Evolutionary conservation across 1,284 basidiomycete genomes (phyloP).

Genomic region (Irpex sp.): DNA sequence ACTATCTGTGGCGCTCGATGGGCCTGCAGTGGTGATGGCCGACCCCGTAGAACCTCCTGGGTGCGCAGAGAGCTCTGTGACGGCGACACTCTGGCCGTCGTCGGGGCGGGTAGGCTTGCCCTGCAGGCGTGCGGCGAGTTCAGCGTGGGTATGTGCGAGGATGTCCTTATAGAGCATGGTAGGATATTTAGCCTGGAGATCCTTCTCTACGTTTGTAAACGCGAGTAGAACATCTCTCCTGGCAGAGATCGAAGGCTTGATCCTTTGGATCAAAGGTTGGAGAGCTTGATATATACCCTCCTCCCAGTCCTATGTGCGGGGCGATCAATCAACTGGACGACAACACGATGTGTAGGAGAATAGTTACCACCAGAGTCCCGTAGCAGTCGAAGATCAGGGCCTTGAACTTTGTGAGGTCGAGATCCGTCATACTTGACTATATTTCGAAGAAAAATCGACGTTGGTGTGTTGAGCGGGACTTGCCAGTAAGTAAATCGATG

Average conservation of each 20-base stretch:
- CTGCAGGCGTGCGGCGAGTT: slow-evolving; percentile 27
- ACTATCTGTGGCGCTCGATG: slow-evolving; percentile 10
- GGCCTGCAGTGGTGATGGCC: slow-evolving; percentile 10
- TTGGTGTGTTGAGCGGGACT: too few species aligned
- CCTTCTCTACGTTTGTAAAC: slow-evolving; percentile 48
- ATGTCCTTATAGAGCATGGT: slow-evolving; percentile 55
- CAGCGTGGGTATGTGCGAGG: slow-evolving; percentile 47
- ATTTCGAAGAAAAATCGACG: background rate
- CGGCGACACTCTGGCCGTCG: slow-evolving; percentile 24
- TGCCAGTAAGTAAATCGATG: too few species aligned
- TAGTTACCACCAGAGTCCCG: slow-evolving; percentile 55
- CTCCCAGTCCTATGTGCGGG: slow-evolving; percentile 58
- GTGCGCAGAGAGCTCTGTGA: slow-evolving; percentile 11
- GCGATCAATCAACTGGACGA: too few species aligned
- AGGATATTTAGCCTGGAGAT: slow-evolving; percentile 53
- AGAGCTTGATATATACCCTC: slow-evolving; percentile 52
- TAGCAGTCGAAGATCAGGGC: slow-evolving; percentile 51
- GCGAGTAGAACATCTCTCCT: slow-evolving; percentile 46
- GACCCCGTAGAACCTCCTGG: background rate
- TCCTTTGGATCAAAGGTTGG: slow-evolving; percentile 42
- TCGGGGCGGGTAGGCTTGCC: slow-evolving; percentile 14
- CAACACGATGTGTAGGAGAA: background rate
- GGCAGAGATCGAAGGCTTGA: slow-evolving; percentile 35
- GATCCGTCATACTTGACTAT: slow-evolving; percentile 5
- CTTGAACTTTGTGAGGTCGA: slow-evolving; percentile 21